Evolutionary conservation across 2,329 filamentous ascomycete species (phyloP).

Genomic region (Cercospora zeae-maydis): DNA sequence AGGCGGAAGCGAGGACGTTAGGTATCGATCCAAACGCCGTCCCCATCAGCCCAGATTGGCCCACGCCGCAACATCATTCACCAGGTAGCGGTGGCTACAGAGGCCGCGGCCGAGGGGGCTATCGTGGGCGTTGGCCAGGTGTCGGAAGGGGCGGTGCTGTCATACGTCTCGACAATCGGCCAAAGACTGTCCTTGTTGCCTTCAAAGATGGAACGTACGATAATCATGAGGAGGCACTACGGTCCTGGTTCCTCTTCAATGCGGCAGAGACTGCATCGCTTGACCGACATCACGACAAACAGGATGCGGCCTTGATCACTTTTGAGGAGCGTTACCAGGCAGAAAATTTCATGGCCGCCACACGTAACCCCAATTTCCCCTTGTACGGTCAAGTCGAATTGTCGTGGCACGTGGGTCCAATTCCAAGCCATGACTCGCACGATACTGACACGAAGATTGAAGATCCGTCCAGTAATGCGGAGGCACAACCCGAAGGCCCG

Average conservation of each 20-base stretch:
- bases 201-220: slow-evolving; percentile 56
- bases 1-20: slow-evolving; percentile 67
- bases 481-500: slow-evolving; percentile 7
- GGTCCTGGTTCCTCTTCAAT: slow-evolving; percentile 58
- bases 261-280: slow-evolving; percentile 40
- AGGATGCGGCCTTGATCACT: slow-evolving; percentile 40
- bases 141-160: slow-evolving; percentile 48
- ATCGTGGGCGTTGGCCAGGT: slow-evolving; percentile 47
- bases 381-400: slow-evolving; percentile 63
- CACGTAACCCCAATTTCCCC: slow-evolving; percentile 46
- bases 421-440: neutral
- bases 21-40: slow-evolving; percentile 61
- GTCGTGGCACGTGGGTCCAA: slow-evolving; percentile 50
- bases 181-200: slow-evolving; percentile 62
- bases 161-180: slow-evolving; percentile 69
- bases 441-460: slow-evolving; percentile 9
- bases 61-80: slow-evolving; percentile 7
- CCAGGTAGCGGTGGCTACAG: slow-evolving; percentile 34
- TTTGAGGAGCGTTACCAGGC: slow-evolving; percentile 56
- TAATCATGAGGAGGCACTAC: slow-evolving; percentile 64
- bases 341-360: slow-evolving; percentile 49
- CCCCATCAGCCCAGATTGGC: slow-evolving; percentile 24
- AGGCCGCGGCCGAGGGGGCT: slow-evolving; percentile 43
- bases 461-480: neutral
- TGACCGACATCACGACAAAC: slow-evolving; percentile 38